Percentiles rank a stretch among this genome's conserved stretches.
These are phyloP conservation scores for Rubia tinctorum DNA, from an alignment of 305 asterid species.

Conservation along the genomic window DNA sequence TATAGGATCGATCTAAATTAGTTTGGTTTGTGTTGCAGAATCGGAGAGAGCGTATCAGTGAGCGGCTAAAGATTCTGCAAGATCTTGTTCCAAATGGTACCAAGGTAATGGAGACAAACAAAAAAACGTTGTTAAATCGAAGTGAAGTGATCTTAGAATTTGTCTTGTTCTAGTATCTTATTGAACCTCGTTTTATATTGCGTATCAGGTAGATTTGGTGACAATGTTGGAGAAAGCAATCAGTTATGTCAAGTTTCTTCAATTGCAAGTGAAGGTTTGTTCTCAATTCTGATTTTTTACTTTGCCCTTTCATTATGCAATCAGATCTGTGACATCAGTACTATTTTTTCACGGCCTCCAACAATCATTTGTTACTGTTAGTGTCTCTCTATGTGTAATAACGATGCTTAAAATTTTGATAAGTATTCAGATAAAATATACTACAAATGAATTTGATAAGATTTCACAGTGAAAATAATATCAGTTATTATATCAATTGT, in stretches of 20 bases:
- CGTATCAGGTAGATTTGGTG: conserved; percentile 85
- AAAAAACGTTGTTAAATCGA: not conserved
- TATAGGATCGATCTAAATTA: conserved; percentile 7
- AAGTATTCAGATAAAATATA: too few relatives aligned
- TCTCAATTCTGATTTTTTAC: not conserved
- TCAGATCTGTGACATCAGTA: not conserved
- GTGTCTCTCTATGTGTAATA: too few relatives aligned
- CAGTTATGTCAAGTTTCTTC: conserved; percentile 88
- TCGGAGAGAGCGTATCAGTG: conserved; percentile 85
- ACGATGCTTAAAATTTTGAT: too few relatives aligned
- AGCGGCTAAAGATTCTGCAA: conserved; percentile 72
- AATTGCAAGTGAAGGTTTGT: conserved; percentile 85
- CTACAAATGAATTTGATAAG: too few relatives aligned
- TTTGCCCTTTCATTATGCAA: not conserved
- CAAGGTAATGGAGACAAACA: conserved; percentile 47
- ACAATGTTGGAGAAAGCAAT: conserved; percentile 95
- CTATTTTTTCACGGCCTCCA: not conserved
- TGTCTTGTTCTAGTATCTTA: not conserved
- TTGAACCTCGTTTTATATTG: not conserved
- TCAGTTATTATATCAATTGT: too few relatives aligned
- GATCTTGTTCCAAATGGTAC: conserved; percentile 94
- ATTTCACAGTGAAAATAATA: too few relatives aligned
- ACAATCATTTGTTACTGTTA: too few relatives aligned
- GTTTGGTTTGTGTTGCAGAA: conserved; percentile 43
- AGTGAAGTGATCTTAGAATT: not conserved